Percentiles rank a stretch among this genome's conserved stretches.
Evolutionary conservation across 352 stramenopile species (phyloP).

Genomic region (Hyaloperonospora brassicae): DNA sequence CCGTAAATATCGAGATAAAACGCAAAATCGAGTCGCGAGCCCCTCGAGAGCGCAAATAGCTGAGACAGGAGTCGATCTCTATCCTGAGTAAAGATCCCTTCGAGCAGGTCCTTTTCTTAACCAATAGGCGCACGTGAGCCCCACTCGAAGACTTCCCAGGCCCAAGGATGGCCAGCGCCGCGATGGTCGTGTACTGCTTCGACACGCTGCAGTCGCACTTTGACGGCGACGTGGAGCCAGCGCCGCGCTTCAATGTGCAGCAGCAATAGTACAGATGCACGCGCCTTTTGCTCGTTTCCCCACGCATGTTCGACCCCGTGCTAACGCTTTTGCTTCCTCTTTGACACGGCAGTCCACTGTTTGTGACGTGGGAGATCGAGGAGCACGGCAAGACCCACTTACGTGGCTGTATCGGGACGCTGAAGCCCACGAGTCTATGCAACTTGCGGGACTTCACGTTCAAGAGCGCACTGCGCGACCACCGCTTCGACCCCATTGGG

Average conservation of each 20-base stretch:
- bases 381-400: slow-evolving; percentile 34
- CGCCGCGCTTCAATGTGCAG: slow-evolving; percentile 45
- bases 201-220: slow-evolving; percentile 74
- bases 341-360: slow-evolving; percentile 61
- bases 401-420: slow-evolving; percentile 73
- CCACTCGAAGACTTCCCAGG: no score
- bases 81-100: no score
- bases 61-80: no score
- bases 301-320: no score
- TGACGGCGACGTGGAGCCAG: slow-evolving; percentile 36
- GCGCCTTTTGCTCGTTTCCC: not conserved
- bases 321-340: not conserved
- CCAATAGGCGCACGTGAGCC: no score
- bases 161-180: slow-evolving; percentile 56
- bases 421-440: slow-evolving; percentile 49
- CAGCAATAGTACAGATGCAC: slow-evolving; percentile 39
- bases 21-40: no score
- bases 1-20: no score
- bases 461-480: slow-evolving; percentile 74
- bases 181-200: slow-evolving; percentile 83
- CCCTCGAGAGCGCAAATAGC: no score
- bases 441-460: slow-evolving; percentile 79
- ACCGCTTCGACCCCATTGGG: slow-evolving; percentile 63
- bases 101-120: no score
- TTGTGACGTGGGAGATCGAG: slow-evolving; percentile 83